Evolutionary conservation across 768 basidiomycete genomes (phyloP).

Genomic region (Saitozyma sp.): DNA sequence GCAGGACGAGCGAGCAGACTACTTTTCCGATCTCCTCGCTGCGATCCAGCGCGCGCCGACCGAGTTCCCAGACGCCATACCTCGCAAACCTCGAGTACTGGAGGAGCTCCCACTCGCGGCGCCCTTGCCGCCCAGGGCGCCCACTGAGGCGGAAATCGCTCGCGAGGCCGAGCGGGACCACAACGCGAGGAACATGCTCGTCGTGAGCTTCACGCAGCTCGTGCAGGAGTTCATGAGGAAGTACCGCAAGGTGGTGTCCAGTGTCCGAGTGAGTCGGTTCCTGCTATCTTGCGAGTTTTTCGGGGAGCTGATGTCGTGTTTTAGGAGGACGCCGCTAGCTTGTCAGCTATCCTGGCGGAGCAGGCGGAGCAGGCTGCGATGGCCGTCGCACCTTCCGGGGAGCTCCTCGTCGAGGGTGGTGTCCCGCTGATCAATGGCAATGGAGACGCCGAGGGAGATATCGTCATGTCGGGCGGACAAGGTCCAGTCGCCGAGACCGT

Average conservation of each 20-base stretch:
- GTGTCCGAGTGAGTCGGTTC: constrained; percentile 63
- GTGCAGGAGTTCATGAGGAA: constrained; percentile 86
- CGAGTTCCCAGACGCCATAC: constrained; percentile 83
- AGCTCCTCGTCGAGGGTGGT: constrained; percentile 8
- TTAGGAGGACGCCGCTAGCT: constrained; percentile 12
- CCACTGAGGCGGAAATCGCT: constrained; percentile 76
- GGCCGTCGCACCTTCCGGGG: constrained; percentile 39
- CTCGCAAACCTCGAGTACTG: constrained; percentile 76
- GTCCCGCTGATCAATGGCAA: too few relatives aligned
- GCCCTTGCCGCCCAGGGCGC: constrained; percentile 79
- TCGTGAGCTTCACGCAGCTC: constrained; percentile 87
- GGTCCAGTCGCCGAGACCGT: too few relatives aligned
- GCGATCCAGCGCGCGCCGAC: constrained; percentile 76
- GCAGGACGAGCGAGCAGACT: constrained; percentile 63
- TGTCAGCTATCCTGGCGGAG: background rate
- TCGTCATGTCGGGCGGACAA: too few relatives aligned
- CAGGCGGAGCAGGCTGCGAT: constrained; percentile 18
- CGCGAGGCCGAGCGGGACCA: constrained; percentile 80
- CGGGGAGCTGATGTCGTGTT: constrained; percentile 3
- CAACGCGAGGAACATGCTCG: constrained; percentile 72
- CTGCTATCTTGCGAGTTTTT: background rate
- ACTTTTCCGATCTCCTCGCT: constrained; percentile 72
- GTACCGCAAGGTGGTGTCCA: constrained; percentile 84
- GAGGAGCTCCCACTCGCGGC: constrained; percentile 87
- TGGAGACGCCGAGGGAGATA: too few relatives aligned